Base-by-base conservation (phyloP, 2,329 filamentous ascomycete species). In the Echinosphaeria canescens region DNA sequence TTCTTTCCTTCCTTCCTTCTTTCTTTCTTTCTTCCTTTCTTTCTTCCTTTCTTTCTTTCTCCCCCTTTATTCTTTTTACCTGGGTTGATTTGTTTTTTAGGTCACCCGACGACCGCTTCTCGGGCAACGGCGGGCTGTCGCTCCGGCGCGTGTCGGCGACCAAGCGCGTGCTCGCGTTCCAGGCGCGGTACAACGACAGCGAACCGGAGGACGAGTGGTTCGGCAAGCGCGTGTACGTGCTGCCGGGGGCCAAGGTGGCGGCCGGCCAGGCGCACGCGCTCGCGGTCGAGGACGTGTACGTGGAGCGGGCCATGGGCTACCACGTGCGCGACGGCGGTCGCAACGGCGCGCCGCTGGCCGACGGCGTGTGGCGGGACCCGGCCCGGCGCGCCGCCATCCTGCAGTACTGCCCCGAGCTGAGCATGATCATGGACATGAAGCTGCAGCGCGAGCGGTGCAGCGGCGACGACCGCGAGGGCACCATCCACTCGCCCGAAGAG, bases 201-300 rank as follows among this genome's bases (percentile, higher is more conserved):
- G 53, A 61, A 26, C 53, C 61, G 15, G 62, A 67, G 40, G 62
- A 67, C 34, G 54, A 63, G 14, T 68, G 62, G 62, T 47, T 66
- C 10, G 51, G 56, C 3, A 51, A 60, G 34, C 50, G 61, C 2
- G 44, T 68, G 9, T 55, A 49, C n/a, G 48, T 59, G 34, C 48
- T 51, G 2, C 60, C 58, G 0, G 47, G 50, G 2, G 48, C 52
- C 10, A 51, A 48, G 27, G 46, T 65, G 25, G 62, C 62, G 23
- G 63, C 64, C 36, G 58, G 58, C 14, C 13, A 24, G 13, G 22
- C 29, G n/a, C 10, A 11, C 28, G 16, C 28, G 27, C 23, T 42
- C 15, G 13, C 11, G 2, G 41, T 56, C 20, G 34, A 46, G 23
- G 56, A 49, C 6, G 41, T 62, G 22, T 57, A 62, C 38, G 50